A percentile compares a stretch with the other conserved stretches of the same genome.
Evolutionary conservation across 257 asterid species (phyloP).

Genomic region (Solanum peruvianum): DNA sequence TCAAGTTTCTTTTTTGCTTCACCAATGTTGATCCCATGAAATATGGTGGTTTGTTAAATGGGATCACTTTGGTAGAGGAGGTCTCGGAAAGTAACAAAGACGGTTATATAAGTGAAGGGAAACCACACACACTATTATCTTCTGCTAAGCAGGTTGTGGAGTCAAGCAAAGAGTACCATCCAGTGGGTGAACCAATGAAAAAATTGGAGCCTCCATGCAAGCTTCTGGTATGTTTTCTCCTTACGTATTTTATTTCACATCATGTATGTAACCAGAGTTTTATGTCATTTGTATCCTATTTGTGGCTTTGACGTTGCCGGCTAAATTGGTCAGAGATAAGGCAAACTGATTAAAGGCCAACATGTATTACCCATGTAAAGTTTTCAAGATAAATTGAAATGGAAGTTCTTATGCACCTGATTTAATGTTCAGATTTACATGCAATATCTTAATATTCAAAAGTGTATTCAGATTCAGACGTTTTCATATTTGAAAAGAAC

Average conservation of each 20-base stretch:
- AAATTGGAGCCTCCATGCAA: constrained; percentile 56
- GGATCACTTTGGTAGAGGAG: constrained; percentile 8
- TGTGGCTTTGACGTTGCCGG: not conserved
- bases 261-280: not conserved
- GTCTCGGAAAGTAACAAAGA: not conserved
- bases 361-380: not conserved
- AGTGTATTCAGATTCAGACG: not conserved
- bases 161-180: constrained; percentile 39
- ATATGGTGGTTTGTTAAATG: constrained; percentile 3
- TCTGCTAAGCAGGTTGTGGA: constrained; percentile 52
- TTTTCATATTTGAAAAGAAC: not conserved
- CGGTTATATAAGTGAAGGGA: not conserved
- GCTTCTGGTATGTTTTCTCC: constrained; percentile 43
- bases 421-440: not conserved
- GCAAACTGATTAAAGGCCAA: not conserved
- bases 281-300: not conserved
- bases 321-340: not conserved
- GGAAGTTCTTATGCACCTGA: not conserved
- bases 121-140: constrained; percentile 19
- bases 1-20: constrained; percentile 36
- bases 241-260: not conserved
- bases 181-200: constrained; percentile 60
- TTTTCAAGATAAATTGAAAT: not conserved
- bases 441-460: not conserved
- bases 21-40: not conserved